Percentiles rank a stretch among this genome's conserved stretches.
phyloP scores from a whole-genome alignment of 2,329 filamentous ascomycete genomes.

The Fusarium kyushuense region DNA sequence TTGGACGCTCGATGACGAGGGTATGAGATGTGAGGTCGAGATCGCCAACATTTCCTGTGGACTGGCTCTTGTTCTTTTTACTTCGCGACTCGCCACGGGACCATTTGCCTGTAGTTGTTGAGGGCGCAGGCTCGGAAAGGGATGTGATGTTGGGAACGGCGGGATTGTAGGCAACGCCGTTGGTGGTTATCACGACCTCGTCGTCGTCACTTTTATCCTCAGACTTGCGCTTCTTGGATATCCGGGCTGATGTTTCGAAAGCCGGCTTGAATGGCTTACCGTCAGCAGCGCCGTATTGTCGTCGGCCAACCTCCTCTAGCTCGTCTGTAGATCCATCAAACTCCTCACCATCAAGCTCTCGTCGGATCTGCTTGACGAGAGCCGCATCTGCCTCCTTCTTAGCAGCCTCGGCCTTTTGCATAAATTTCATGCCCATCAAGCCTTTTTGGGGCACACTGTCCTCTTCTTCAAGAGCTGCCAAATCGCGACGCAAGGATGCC shows the following conservation, averaged over 20 bases:
- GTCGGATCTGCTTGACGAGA: conserved; percentile 74
- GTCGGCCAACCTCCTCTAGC: conserved; percentile 73
- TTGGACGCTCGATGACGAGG: conserved; percentile 48
- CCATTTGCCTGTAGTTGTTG: conserved; percentile 57
- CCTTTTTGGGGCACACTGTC: conserved; percentile 71
- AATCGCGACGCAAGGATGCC: conserved; percentile 62
- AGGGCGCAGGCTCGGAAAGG: conserved; percentile 35
- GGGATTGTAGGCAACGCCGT: conserved; percentile 28
- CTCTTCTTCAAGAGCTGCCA: conserved; percentile 59
- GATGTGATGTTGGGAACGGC: conserved; percentile 39
- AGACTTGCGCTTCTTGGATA: conserved; percentile 48
- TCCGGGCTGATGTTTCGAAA: conserved; percentile 47
- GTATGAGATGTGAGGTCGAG: conserved; percentile 57
- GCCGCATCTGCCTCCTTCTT: conserved; percentile 85
- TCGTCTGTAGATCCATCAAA: conserved; percentile 64
- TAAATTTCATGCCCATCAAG: conserved; percentile 90
- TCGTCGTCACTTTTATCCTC: conserved; percentile 48
- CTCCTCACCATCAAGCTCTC: conserved; percentile 76
- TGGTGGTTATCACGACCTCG: conserved; percentile 48
- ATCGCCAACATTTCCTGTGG: conserved; percentile 50
- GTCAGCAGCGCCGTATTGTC: conserved; percentile 70
- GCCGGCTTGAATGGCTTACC: conserved; percentile 51
- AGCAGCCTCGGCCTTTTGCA: conserved; percentile 87
- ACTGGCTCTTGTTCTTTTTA: conserved; percentile 57
- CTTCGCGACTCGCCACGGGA: conserved; percentile 54